These are phyloP conservation scores for Mucor lusitanicus DNA, from an alignment of 371 early-diverging fungal species.

Conservation along the genomic window DNA sequence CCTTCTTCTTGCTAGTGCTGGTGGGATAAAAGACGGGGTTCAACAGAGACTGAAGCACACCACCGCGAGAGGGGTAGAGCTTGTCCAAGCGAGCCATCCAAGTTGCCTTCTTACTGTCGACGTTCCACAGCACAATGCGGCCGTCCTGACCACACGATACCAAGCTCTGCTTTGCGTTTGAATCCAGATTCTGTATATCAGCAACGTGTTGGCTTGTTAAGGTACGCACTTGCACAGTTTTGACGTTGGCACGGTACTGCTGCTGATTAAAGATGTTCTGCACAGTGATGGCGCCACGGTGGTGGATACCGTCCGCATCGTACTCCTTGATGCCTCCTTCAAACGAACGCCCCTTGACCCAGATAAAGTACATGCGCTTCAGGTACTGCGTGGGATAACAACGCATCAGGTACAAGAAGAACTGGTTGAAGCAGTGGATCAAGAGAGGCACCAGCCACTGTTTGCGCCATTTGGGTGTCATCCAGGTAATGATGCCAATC, in stretches of 20 bases:
- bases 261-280: slow-evolving; percentile 30
- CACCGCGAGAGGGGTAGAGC: slow-evolving; percentile 4
- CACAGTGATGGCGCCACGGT: slow-evolving; percentile 32
- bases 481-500: slow-evolving; percentile 38
- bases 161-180: slow-evolving; percentile 26
- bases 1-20: neutral
- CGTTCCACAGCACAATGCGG: slow-evolving; percentile 31
- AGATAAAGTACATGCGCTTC: slow-evolving; percentile 10
- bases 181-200: slow-evolving; percentile 31
- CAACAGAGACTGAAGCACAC: slow-evolving; percentile 8
- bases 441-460: slow-evolving; percentile 31
- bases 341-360: neutral
- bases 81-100: slow-evolving; percentile 36
- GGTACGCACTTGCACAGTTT: slow-evolving; percentile 22
- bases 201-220: slow-evolving; percentile 31
- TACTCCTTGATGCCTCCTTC: slow-evolving; percentile 13
- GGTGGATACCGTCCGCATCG: slow-evolving; percentile 23
- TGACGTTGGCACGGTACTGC: slow-evolving; percentile 24
- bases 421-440: slow-evolving; percentile 10
- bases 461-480: slow-evolving; percentile 35
- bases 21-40: slow-evolving; percentile 15
- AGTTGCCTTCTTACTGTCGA: slow-evolving; percentile 16
- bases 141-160: slow-evolving; percentile 40
- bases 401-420: neutral
- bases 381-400: slow-evolving; percentile 5